These are phyloP conservation scores for Lipomyces chichibuensis DNA, from an alignment of 805 yeast species.

Conservation along the genomic window DNA sequence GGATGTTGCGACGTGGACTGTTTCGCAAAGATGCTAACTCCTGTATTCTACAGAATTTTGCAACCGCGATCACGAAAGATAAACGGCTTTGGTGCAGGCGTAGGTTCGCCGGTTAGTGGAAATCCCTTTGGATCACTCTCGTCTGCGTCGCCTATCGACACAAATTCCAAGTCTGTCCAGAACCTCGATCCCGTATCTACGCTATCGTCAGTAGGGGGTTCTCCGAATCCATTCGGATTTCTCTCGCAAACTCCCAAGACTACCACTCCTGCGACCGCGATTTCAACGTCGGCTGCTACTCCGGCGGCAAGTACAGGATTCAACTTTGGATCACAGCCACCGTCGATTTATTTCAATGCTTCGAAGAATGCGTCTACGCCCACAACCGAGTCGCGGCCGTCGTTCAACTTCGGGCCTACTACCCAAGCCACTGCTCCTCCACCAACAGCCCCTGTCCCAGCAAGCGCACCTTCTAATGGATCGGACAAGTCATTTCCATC, in stretches of 20 bases:
- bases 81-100: neutral
- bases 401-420: neutral
- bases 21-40: neutral
- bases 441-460: constrained; percentile 3
- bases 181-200: neutral
- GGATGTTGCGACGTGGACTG: neutral
- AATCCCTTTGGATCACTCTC: neutral
- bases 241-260: neutral
- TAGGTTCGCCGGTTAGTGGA: neutral
- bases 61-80: constrained; percentile 11
- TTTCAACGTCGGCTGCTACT: constrained; percentile 11
- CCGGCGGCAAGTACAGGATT: constrained; percentile 8
- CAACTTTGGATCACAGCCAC: constrained; percentile 2
- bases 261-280: neutral
- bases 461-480: constrained; percentile 9
- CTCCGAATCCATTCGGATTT: neutral
- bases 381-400: constrained; percentile 3
- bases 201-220: neutral
- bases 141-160: neutral
- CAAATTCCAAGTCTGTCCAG: neutral
- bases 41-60: neutral
- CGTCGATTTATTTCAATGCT: neutral
- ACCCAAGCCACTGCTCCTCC: neutral
- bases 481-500: neutral
- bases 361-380: neutral